Evolutionary conservation across 2,329 filamentous ascomycete species (phyloP).

Genomic region (Grosmannia penicillata): DNA sequence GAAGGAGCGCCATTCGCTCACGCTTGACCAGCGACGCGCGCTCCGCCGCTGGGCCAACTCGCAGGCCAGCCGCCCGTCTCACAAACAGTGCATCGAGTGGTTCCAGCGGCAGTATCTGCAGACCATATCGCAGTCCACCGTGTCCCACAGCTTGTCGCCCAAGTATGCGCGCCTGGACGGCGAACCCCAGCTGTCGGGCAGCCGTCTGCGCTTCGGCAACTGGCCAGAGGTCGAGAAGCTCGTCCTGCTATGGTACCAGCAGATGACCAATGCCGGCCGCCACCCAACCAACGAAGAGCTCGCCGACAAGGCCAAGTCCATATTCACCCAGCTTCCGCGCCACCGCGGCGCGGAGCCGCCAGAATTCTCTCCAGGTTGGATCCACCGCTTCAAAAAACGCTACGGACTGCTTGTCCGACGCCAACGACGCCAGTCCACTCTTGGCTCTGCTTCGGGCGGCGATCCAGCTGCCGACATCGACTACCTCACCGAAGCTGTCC

Average conservation of each 20-base stretch:
- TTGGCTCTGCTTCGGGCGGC: not conserved
- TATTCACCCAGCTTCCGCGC: constrained; percentile 42
- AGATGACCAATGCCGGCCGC: constrained; percentile 34
- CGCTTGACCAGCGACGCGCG: constrained; percentile 46
- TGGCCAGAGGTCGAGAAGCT: constrained; percentile 49
- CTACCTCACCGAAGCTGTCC: constrained; percentile 45
- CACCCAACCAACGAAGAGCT: constrained; percentile 48
- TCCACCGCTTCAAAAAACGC: constrained; percentile 49
- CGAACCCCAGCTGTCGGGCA: constrained; percentile 46
- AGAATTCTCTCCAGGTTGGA: constrained; percentile 50
- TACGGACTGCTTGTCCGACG: constrained; percentile 43
- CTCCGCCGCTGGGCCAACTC: constrained; percentile 44
- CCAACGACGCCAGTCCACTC: constrained; percentile 29
- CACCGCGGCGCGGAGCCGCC: constrained; percentile 46
- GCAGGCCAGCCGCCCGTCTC: constrained; percentile 40
- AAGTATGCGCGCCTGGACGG: constrained; percentile 48
- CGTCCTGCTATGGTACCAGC: constrained; percentile 39
- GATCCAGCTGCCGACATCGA: constrained; percentile 38
- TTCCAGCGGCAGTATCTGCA: constrained; percentile 43
- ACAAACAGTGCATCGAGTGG: constrained; percentile 50
- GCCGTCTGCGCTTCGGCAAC: constrained; percentile 46
- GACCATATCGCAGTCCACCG: constrained; percentile 47
- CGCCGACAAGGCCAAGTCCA: constrained; percentile 44
- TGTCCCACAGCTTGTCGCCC: constrained; percentile 45
- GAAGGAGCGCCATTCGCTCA: constrained; percentile 43